A percentile compares a stretch with the other conserved stretches of the same genome.
phyloP scores from a whole-genome alignment of 2,329 filamentous ascomycete genomes.

The Colletotrichum tofieldiae region DNA sequence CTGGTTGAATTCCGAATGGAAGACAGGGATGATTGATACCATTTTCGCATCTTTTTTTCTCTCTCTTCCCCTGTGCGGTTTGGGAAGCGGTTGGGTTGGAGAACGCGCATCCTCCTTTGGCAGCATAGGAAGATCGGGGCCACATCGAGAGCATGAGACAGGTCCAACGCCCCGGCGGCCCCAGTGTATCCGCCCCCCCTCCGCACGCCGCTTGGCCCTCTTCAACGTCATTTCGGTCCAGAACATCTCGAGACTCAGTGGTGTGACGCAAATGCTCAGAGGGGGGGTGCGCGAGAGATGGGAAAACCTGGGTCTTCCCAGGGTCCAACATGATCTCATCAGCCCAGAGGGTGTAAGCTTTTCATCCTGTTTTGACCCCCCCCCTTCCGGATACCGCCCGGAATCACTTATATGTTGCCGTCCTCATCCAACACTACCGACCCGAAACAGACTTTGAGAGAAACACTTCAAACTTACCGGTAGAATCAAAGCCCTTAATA shows the following conservation, averaged over 20 bases:
- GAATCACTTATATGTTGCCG: conserved; percentile 44
- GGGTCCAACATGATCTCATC: conserved; percentile 47
- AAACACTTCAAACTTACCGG: conserved; percentile 28
- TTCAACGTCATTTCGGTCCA: conserved; percentile 50
- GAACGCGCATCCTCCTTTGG: conserved; percentile 18
- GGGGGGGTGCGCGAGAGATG: conserved; percentile 9
- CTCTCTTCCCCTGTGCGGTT: background rate
- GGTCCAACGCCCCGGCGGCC: conserved; percentile 35
- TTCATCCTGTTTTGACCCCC: conserved; percentile 44
- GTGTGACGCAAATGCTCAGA: conserved; percentile 36
- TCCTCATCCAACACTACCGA: conserved; percentile 30
- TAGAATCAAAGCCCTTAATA: conserved; percentile 16
- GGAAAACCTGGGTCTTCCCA: conserved; percentile 27
- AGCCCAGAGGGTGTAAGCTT: conserved; percentile 38
- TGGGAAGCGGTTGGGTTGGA: conserved; percentile 3
- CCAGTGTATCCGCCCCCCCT: conserved; percentile 36
- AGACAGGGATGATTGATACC: conserved; percentile 33
- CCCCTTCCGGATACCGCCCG: conserved; percentile 26
- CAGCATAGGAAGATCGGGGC: conserved; percentile 35
- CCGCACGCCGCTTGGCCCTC: conserved; percentile 41
- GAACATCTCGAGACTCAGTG: conserved; percentile 36
- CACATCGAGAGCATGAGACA: conserved; percentile 37
- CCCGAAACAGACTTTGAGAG: background rate
- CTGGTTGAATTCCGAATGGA: conserved; percentile 19
- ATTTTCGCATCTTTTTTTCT: conserved; percentile 3